Conservation (phyloP, 1,284 basidiomycete species). For the Malassezia cuniculi region DNA sequence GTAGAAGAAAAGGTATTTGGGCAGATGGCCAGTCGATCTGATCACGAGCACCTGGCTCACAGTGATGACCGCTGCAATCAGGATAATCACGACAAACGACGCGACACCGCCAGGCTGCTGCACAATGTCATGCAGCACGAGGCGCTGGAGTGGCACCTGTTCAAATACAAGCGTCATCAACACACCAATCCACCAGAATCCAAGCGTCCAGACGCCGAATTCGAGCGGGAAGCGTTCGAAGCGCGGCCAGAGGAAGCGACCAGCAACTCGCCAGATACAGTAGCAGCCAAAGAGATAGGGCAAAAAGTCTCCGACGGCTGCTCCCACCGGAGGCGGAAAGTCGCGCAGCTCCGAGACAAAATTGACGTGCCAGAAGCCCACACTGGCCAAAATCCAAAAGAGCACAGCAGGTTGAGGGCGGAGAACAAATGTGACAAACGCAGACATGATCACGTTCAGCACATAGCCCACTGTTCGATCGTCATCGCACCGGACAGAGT, state of each 20-base stretch:
- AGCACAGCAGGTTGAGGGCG: constrained; percentile 59
- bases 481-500: constrained; percentile 57
- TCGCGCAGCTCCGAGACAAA: constrained; percentile 65
- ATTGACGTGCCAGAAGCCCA: constrained; percentile 74
- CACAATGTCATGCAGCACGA: constrained; percentile 58
- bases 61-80: constrained; percentile 48
- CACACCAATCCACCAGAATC: constrained; percentile 64
- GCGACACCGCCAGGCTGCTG: constrained; percentile 60
- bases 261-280: constrained; percentile 63
- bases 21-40: constrained; percentile 66
- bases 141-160: constrained; percentile 47
- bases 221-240: constrained; percentile 62
- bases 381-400: constrained; percentile 59
- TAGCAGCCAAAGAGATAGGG: constrained; percentile 67
- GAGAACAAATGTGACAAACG: constrained; percentile 61
- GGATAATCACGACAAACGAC: constrained; percentile 58
- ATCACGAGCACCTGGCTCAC: constrained; percentile 71
- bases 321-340: constrained; percentile 50
- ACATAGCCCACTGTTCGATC: constrained; percentile 49
- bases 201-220: constrained; percentile 60
- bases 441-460: constrained; percentile 47
- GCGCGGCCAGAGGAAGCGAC: constrained; percentile 61
- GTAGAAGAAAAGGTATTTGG: constrained; percentile 52
- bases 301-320: constrained; percentile 63
- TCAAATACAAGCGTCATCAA: constrained; percentile 43